Evolutionary conservation across 139 green algal genomes (phyloP), one percentile per base, ranked within the genome.

Genomic region (Coelastrella sp.): DNA sequence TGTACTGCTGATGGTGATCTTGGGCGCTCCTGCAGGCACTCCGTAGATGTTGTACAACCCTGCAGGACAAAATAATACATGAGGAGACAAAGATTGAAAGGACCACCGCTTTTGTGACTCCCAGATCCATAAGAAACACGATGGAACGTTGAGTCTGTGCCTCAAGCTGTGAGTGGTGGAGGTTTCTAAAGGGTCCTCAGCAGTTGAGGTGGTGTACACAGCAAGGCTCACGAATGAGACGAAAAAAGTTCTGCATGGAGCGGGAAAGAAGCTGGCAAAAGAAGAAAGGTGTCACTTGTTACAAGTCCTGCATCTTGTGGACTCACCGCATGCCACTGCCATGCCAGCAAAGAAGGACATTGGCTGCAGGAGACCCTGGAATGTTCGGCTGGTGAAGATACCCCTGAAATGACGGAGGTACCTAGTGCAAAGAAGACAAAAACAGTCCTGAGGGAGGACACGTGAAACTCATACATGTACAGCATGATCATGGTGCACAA

Each of bases 351-450:
- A 79, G 50, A 80, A 86, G 15, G 40, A 35, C 68, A 86, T 43
- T 0, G 80, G 67, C 25, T 51, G 66, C 67, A 86, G 48, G 50
- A 86, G 80, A 5, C 64, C 80, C 17, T 72, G 48, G 1, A 86
- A 62, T 13, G 80, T 86, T 40, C 80, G 48, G 32, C 35, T 64
- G 35, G 19, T 62, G 67, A 86, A 69, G 48, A 86, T 86, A n/a
- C 80, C 80, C 1, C 68, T 57, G n/a, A 86, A 72, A 38, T 86
- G 80, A 3, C 80, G 67, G 3, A 71, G 11, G 35, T 86, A 80
- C 50, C 80, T 84, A 41, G 15, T 27, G 32, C 4, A 8, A 15
- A 35, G 9, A n/a, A 2, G 21, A 7, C 75, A 51, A 2, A 17
- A 41, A 59, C 77, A 74, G 40, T n/a, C n/a, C 48, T 34, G 34